A percentile compares a stretch with the other conserved stretches of the same genome.
Conservation (phyloP, 805 yeast species). For the Candida insectalens region DNA sequence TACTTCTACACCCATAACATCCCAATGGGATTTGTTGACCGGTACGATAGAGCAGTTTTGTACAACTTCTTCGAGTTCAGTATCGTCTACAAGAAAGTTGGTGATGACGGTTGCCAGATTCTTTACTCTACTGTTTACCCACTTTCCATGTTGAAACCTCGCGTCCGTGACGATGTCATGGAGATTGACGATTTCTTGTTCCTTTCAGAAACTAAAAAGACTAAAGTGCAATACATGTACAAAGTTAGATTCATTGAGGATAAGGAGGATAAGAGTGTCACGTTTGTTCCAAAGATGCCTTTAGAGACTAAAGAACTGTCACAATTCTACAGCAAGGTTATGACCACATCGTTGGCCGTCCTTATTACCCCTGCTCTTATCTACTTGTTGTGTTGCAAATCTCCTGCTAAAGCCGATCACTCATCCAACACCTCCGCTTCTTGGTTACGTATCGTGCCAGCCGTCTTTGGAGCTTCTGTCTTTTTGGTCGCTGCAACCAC, state of each 20-base stretch:
- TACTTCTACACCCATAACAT: slow-evolving; percentile 2
- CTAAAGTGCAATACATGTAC: slow-evolving; percentile 1
- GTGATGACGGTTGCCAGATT: slow-evolving; percentile 1
- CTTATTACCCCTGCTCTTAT: background rate
- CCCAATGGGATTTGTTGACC: slow-evolving; percentile 3
- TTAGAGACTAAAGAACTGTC: background rate
- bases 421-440: background rate
- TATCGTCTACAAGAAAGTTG: background rate
- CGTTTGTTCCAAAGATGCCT: slow-evolving; percentile 2
- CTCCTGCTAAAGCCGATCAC: background rate
- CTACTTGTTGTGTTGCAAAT: background rate
- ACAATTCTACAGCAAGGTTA: background rate
- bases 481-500: background rate
- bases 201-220: slow-evolving; percentile 1
- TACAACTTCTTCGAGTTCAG: slow-evolving; percentile 1
- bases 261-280: background rate
- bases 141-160: background rate
- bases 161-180: background rate
- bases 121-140: slow-evolving; percentile 2
- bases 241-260: slow-evolving; percentile 1
- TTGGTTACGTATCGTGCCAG: background rate
- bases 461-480: slow-evolving; percentile 1
- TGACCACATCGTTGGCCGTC: background rate
- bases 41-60: slow-evolving; percentile 1
- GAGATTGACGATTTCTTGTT: slow-evolving; percentile 1